Conservation (phyloP, 176 grass and related monocot species). For the Carex cristatella region DNA sequence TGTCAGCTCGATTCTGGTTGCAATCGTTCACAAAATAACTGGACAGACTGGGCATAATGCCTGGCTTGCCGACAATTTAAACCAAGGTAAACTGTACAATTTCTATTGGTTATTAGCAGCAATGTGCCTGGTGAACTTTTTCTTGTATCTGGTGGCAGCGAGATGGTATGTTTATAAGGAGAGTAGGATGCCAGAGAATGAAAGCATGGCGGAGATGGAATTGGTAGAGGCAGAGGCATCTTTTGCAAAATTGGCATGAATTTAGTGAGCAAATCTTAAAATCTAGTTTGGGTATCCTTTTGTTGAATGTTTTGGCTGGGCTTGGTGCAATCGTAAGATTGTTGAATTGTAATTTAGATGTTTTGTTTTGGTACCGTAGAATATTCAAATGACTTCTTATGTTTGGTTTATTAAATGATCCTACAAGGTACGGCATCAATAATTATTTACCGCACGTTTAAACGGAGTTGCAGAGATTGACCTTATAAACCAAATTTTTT, state of each 20-base stretch:
- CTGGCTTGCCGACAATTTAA: slow-evolving; percentile 77
- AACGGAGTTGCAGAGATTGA: not conserved
- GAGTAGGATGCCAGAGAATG: slow-evolving; percentile 16
- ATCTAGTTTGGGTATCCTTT: not conserved
- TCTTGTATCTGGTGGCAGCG: slow-evolving; percentile 49
- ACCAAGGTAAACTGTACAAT: slow-evolving; percentile 63
- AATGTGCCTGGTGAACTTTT: slow-evolving; percentile 48
- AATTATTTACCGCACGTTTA: not conserved
- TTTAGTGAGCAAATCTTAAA: not conserved
- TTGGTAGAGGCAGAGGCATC: slow-evolving; percentile 42
- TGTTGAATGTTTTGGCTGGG: not conserved
- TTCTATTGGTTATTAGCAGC: slow-evolving; percentile 91
- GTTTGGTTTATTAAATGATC: slow-evolving; percentile 1
- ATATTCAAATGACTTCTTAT: slow-evolving; percentile 2
- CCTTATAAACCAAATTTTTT: too few species aligned
- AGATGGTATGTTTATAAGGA: slow-evolving; percentile 90
- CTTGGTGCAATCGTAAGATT: not conserved
- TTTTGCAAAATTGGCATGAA: not conserved
- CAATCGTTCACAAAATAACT: slow-evolving; percentile 55
- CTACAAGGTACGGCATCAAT: not conserved
- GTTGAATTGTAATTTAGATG: not conserved
- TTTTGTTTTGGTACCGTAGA: not conserved
- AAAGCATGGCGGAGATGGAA: slow-evolving; percentile 35
- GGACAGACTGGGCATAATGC: slow-evolving; percentile 18
- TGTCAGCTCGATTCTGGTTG: slow-evolving; percentile 70